phyloP scores from a whole-genome alignment of 202 grass and related monocot species.

The Setaria italica region DNA sequence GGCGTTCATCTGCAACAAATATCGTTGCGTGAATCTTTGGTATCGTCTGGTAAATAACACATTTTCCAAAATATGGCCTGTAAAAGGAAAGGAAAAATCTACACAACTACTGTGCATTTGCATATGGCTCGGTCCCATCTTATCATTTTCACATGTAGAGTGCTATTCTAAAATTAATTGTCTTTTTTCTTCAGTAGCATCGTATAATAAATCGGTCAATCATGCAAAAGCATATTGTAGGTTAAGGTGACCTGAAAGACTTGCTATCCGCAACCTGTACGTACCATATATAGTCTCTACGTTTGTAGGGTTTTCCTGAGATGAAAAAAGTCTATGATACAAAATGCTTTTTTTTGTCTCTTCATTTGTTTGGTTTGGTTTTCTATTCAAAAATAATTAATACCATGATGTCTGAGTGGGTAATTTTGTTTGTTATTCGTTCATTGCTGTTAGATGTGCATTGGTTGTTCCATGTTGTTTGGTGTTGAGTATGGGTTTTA shows the following conservation, averaged over 20 bases:
- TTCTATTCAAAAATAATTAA: background rate
- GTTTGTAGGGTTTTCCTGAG: background rate
- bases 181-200: background rate
- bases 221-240: background rate
- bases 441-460: too few relatives aligned
- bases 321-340: background rate
- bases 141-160: background rate
- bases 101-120: background rate
- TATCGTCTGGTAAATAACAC: background rate
- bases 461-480: too few relatives aligned
- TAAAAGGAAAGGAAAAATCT: background rate
- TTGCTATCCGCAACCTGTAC: background rate
- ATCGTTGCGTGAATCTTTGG: background rate
- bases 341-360: background rate
- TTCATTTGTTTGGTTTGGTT: background rate
- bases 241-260: background rate
- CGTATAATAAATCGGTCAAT: background rate
- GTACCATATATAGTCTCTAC: too few relatives aligned
- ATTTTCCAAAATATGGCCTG: background rate
- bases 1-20: background rate
- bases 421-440: background rate
- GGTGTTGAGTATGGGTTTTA: too few relatives aligned
- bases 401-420: background rate
- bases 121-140: background rate
- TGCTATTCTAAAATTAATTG: background rate